Conservation (phyloP, 345 rosid species). For the Trapa bicornis region DNA sequence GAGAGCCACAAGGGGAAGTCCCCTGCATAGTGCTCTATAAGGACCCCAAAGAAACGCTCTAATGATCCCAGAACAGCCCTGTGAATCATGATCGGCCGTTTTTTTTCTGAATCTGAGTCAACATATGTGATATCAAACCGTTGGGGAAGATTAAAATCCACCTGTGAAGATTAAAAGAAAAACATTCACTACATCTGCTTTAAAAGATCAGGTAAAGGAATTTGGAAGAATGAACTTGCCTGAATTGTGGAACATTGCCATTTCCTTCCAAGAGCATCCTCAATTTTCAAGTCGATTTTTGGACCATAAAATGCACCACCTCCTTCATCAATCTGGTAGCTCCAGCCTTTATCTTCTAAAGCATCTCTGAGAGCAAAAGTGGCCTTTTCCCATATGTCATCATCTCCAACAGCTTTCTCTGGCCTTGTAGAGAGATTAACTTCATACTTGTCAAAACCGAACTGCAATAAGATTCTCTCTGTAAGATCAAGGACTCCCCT, state of each 20-base stretch:
- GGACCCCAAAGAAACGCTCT: conserved; percentile 89
- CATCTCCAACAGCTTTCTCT: conserved; percentile 78
- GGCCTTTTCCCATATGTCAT: conserved; percentile 89
- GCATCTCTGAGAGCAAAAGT: conserved; percentile 73
- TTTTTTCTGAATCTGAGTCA: conserved; percentile 65
- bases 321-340: conserved; percentile 83
- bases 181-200: not conserved
- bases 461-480: conserved; percentile 65
- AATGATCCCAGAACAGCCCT: conserved; percentile 91
- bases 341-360: conserved; percentile 86
- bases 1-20: conserved; percentile 93
- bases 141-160: conserved; percentile 87
- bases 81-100: conserved; percentile 91
- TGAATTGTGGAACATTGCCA: conserved; percentile 99
- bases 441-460: conserved; percentile 73
- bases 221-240: conserved; percentile 21
- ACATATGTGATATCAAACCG: conserved; percentile 78
- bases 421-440: conserved; percentile 95
- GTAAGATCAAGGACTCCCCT: conserved; percentile 89
- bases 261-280: conserved; percentile 94
- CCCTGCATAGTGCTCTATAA: conserved; percentile 93
- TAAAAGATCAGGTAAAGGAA: not conserved
- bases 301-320: conserved; percentile 99
- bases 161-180: conserved; percentile 28
- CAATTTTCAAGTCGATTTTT: conserved; percentile 85